Conservation (phyloP, 2,329 filamentous ascomycete species). For the Botrytis cinerea region DNA sequence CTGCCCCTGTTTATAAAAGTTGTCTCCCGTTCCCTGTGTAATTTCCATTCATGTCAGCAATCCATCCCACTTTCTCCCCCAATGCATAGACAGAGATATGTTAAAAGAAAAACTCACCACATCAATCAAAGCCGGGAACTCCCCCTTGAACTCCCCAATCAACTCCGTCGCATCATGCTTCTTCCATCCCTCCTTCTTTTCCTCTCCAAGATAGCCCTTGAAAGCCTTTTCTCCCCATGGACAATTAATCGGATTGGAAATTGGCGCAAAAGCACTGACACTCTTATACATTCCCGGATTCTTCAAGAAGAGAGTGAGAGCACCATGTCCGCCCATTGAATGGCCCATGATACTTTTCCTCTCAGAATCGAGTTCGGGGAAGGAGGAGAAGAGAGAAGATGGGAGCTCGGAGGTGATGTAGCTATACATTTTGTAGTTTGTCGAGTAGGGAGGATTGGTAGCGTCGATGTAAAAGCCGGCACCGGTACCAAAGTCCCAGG, state of each 20-base stretch:
- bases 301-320: slow-evolving; percentile 87
- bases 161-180: slow-evolving; percentile 92
- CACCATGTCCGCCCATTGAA: slow-evolving; percentile 96
- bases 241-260: slow-evolving; percentile 80
- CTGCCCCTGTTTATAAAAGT: slow-evolving; percentile 94
- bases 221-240: slow-evolving; percentile 98
- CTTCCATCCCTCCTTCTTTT: slow-evolving; percentile 75
- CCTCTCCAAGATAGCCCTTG: slow-evolving; percentile 80
- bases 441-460: slow-evolving; percentile 69
- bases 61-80: background rate
- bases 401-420: slow-evolving; percentile 94
- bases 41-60: background rate
- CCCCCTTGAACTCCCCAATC: slow-evolving; percentile 69
- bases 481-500: slow-evolving; percentile 87
- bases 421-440: slow-evolving; percentile 89
- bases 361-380: slow-evolving; percentile 67
- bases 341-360: slow-evolving; percentile 88
- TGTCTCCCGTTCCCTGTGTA: slow-evolving; percentile 79
- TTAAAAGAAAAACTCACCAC: slow-evolving; percentile 59
- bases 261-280: slow-evolving; percentile 88
- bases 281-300: slow-evolving; percentile 88
- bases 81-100: background rate
- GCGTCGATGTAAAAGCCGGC: slow-evolving; percentile 96
- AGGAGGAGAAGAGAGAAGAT: slow-evolving; percentile 68
- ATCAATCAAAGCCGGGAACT: slow-evolving; percentile 80